Evolutionary conservation across 805 yeast genomes (phyloP).

Genomic region (Monosporozyma unispora): DNA sequence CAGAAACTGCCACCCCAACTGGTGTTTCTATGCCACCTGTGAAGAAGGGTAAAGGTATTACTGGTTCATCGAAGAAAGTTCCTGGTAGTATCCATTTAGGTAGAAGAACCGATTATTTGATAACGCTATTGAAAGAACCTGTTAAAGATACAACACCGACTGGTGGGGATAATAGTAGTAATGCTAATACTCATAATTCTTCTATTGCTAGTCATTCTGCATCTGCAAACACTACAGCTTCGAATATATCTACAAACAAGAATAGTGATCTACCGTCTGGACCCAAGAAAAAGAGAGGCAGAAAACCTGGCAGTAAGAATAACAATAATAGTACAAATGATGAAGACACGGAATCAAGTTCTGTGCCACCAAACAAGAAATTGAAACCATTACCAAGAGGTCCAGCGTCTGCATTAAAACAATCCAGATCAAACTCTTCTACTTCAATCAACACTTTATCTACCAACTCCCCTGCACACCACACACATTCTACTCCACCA

Average conservation of each 20-base stretch:
- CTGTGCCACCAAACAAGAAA: slow-evolving; percentile 14
- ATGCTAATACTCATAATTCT: slow-evolving; percentile 6
- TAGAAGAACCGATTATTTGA: slow-evolving; percentile 82
- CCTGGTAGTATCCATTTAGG: slow-evolving; percentile 91
- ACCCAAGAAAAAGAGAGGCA: slow-evolving; percentile 23
- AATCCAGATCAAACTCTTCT: slow-evolving; percentile 9
- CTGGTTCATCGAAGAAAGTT: slow-evolving; percentile 47
- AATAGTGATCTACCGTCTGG: slow-evolving; percentile 13
- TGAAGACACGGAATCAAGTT: slow-evolving; percentile 10
- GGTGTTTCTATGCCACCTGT: background rate
- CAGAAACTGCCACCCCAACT: background rate
- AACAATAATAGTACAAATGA: slow-evolving; percentile 20
- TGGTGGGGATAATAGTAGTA: slow-evolving; percentile 9
- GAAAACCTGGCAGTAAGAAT: slow-evolving; percentile 23
- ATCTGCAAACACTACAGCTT: slow-evolving; percentile 9
- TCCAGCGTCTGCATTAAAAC: slow-evolving; percentile 11
- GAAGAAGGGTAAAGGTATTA: slow-evolving; percentile 19
- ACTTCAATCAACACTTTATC: slow-evolving; percentile 4
- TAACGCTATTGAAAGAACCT: slow-evolving; percentile 59
- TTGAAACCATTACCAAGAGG: slow-evolving; percentile 24
- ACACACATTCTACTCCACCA: slow-evolving; percentile 2
- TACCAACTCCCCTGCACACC: slow-evolving; percentile 1
- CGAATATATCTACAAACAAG: slow-evolving; percentile 6
- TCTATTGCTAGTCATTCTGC: slow-evolving; percentile 13
- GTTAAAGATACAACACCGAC: slow-evolving; percentile 20